Base-by-base conservation (phyloP, 2,329 filamentous ascomycete species). In the Penicillium sp. region DNA sequence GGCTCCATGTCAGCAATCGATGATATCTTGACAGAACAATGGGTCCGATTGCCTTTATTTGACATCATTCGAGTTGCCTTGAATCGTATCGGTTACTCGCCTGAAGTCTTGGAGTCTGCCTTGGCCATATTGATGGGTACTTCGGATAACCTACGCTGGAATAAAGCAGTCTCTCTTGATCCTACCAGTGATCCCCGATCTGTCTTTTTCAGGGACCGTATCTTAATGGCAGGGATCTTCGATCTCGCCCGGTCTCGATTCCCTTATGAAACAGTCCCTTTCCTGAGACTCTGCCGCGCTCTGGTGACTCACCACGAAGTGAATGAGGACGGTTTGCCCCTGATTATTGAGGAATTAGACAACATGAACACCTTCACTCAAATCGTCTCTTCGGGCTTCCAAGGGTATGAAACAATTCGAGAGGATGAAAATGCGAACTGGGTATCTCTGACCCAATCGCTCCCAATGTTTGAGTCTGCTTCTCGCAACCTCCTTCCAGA, bases 391-490 rank as follows among this genome's bases (percentile, higher is more conserved):
- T 71, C 78, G 0, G 71, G 80, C 28, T 95, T 95, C 66, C 78
- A 80, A 37, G 81, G 81, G 31, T 96, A 95, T 60, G 81, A 85
- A 53, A 82, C 91, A 10, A 83, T 87, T 33, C 83, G 87, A 46
- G 91, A 96, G 69, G 89, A 95, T 56, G 88, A 93, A 51, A 91
- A 93, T 57, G 83, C 82, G 24, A 93, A 95, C 60, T 82, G 82
- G 15, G 87, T 96, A 52, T 78, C 81, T 52, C 79, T 96, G 63
- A 57, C 71, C 39, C 68, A 72, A 13, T 68, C 77, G 13, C 83
- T 89, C 55, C 75, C 78, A 42, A 71, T 75, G 66, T 64, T 74
- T 24, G 67, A 70, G 23, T 56, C 64, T 4, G 55, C 60, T 15
- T 52, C 61, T 10, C 60, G 54, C 37, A 61, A 58, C 18, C 55